Evolutionary conservation across 1,139 yeast species (phyloP).

Genomic region (Suhomyces choctaworum): DNA sequence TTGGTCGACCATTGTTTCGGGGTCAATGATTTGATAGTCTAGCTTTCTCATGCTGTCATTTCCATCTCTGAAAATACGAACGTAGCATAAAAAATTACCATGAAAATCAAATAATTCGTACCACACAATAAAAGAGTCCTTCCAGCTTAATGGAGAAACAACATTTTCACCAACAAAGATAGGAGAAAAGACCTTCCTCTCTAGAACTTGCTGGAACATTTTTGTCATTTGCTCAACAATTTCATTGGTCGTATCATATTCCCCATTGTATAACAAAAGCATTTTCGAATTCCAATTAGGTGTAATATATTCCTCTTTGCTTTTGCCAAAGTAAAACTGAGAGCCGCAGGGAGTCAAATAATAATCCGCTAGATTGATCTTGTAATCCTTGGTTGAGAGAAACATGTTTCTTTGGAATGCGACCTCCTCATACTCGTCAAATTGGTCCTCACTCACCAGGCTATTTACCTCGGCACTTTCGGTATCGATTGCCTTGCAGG

Average conservation of each 20-base stretch:
- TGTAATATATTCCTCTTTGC: constrained; percentile 17
- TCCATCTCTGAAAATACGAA: constrained; percentile 29
- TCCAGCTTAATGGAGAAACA: constrained; percentile 28
- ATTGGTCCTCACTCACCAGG: constrained; percentile 1
- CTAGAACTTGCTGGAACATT: constrained; percentile 26
- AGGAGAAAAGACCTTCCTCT: constrained; percentile 32
- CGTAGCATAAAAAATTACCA: constrained; percentile 31
- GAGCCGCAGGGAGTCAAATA: constrained; percentile 29
- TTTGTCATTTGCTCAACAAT: constrained; percentile 22
- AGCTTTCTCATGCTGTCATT: constrained; percentile 15
- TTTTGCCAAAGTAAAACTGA: constrained; percentile 33
- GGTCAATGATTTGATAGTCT: constrained; percentile 30
- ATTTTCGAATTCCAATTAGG: constrained; percentile 19
- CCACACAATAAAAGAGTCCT: constrained; percentile 38
- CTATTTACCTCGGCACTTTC: constrained; percentile 5
- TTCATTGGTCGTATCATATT: constrained; percentile 16
- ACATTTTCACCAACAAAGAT: constrained; percentile 13
- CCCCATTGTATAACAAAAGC: constrained; percentile 26
- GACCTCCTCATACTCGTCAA: constrained; percentile 1
- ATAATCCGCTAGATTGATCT: constrained; percentile 31
- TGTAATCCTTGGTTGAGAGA: constrained; percentile 14
- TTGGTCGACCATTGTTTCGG: constrained; percentile 31
- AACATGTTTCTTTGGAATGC: constrained; percentile 1
- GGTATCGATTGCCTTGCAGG: constrained; percentile 39
- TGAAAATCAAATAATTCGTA: constrained; percentile 37